phyloP scores from a whole-genome alignment of 352 stramenopile species.

The Thalassiosira sp. region DNA sequence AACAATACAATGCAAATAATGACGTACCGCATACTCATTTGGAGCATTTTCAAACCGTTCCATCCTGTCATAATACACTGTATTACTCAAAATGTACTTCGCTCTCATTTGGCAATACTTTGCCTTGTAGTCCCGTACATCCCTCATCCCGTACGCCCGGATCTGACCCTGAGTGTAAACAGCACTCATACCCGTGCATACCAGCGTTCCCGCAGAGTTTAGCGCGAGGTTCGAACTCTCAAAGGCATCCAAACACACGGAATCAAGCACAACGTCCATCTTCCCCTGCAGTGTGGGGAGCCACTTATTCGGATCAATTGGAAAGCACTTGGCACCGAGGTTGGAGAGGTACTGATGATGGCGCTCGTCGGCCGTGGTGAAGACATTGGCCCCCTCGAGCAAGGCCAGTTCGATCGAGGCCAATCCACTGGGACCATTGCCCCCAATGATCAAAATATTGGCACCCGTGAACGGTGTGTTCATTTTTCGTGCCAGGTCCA shows the following conservation, averaged over 20 bases:
- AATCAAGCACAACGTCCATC: conserved; percentile 75
- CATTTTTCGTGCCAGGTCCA: conserved; percentile 46
- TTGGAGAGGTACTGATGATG: conserved; percentile 55
- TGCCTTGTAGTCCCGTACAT: conserved; percentile 35
- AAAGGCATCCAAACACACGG: conserved; percentile 58
- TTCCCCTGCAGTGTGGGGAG: conserved; percentile 53
- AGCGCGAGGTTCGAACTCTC: conserved; percentile 43
- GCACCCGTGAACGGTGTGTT: conserved; percentile 49
- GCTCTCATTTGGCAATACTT: conserved; percentile 45
- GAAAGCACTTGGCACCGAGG: conserved; percentile 54
- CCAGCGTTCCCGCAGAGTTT: conserved; percentile 47
- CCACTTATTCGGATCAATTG: conserved; percentile 62
- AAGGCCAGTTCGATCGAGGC: conserved; percentile 63
- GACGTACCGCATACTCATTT: conserved; percentile 50
- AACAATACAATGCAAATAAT: not conserved
- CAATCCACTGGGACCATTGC: conserved; percentile 59
- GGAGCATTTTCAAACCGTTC: conserved; percentile 51
- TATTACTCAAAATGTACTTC: conserved; percentile 54
- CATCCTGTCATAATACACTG: conserved; percentile 58
- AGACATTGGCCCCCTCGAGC: conserved; percentile 61
- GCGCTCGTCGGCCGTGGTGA: conserved; percentile 54
- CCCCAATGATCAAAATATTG: conserved; percentile 65
- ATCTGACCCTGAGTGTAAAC: conserved; percentile 53
- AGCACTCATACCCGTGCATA: conserved; percentile 62
- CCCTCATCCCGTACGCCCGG: conserved; percentile 42